Evolutionary conservation across 306 rosid genomes (phyloP).

Genomic region (Trifolium pratense): DNA sequence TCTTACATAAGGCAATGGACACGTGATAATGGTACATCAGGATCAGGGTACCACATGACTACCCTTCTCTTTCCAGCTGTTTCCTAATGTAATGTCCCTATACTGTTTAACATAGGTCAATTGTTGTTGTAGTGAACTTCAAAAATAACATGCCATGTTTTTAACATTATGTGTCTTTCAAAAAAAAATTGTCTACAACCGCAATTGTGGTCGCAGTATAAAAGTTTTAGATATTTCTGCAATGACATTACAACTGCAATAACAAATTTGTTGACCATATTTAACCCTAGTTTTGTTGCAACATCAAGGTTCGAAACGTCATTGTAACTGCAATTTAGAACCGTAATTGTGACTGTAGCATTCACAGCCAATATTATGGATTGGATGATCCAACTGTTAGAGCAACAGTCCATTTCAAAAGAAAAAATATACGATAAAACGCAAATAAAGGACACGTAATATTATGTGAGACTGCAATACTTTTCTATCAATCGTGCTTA

Average conservation of each 20-base stretch:
- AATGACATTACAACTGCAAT: neutral
- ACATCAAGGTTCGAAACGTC: neutral
- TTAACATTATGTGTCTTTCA: neutral
- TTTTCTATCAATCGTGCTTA: no score
- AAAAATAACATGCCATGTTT: slow-evolving; percentile 13
- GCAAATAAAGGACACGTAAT: no score
- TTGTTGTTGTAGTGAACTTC: neutral
- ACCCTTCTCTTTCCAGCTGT: slow-evolving; percentile 3
- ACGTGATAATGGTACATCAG: slow-evolving; percentile 27
- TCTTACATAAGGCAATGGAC: slow-evolving; percentile 16
- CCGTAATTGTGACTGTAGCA: neutral
- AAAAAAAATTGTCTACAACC: neutral
- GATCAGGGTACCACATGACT: slow-evolving; percentile 25
- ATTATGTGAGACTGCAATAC: no score
- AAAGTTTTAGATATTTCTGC: neutral
- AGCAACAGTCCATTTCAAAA: no score
- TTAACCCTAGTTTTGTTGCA: neutral
- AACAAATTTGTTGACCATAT: neutral
- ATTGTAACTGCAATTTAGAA: no score
- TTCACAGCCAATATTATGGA: neutral
- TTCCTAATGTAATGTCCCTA: slow-evolving; percentile 14
- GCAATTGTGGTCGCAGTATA: neutral
- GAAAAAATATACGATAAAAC: no score
- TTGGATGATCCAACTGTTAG: neutral
- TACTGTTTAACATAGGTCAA: neutral